A percentile compares a stretch with the other conserved stretches of the same genome.
phyloP scores from a whole-genome alignment of 73 alveolate species.

The Paramecium caudatum region DNA sequence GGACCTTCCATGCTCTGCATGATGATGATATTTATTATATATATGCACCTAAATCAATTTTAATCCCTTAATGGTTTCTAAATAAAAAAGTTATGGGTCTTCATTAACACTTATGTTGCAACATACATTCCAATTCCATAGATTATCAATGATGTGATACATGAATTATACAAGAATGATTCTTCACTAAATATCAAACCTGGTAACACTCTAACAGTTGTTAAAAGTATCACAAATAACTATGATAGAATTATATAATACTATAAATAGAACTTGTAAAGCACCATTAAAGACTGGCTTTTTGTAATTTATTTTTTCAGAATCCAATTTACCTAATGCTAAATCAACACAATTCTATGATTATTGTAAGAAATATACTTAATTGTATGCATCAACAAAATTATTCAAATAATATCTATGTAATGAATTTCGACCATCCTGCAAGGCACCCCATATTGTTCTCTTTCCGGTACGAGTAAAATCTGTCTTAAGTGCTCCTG shows the following conservation, averaged over 20 bases:
- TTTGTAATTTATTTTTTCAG: background rate
- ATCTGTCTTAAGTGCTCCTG: slow-evolving; percentile 98
- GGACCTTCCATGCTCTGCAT: slow-evolving; percentile 33
- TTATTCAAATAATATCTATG: slow-evolving; percentile 95
- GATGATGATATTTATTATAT: background rate
- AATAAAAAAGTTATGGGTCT: slow-evolving; percentile 53
- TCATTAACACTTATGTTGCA: background rate
- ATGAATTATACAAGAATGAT: background rate
- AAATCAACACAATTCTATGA: slow-evolving; percentile 72
- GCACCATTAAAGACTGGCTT: slow-evolving; percentile 39
- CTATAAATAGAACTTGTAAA: background rate
- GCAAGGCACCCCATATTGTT: slow-evolving; percentile 89
- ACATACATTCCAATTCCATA: slow-evolving; percentile 13
- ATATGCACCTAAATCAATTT: slow-evolving; percentile 11
- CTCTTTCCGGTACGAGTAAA: slow-evolving; percentile 98
- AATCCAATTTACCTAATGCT: slow-evolving; percentile 76
- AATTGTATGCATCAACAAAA: slow-evolving; percentile 93
- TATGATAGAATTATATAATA: background rate
- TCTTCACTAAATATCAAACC: background rate
- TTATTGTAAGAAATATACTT: slow-evolving; percentile 66
- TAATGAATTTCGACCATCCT: slow-evolving; percentile 92
- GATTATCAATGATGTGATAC: background rate
- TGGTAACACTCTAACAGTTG: background rate
- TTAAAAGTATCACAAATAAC: background rate
- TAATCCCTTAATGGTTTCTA: slow-evolving; percentile 62